These are phyloP conservation scores for Fusarium sp. DNA, from an alignment of 2,329 filamentous ascomycete genomes.

Conservation along the genomic window DNA sequence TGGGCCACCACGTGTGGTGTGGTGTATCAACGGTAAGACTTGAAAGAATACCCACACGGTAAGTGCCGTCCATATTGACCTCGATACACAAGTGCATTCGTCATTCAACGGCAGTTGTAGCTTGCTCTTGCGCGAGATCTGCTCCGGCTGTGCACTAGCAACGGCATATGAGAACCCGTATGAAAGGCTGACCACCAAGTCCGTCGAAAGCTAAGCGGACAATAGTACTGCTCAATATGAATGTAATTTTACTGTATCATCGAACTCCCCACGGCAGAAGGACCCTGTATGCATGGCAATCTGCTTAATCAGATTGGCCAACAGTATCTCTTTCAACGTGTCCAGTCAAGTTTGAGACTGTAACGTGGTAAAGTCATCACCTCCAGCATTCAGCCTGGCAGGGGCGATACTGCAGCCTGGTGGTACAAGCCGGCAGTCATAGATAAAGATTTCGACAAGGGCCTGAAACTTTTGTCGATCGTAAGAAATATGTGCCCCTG, in stretches of 20 bases:
- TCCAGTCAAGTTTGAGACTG: slow-evolving; percentile 3
- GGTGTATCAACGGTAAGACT: slow-evolving; percentile 19
- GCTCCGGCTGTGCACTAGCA: not conserved
- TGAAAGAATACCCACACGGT: slow-evolving; percentile 3
- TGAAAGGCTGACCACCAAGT: not conserved
- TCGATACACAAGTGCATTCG: not conserved
- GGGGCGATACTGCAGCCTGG: not conserved
- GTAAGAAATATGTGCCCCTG: slow-evolving; percentile 8
- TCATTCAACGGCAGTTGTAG: slow-evolving; percentile 1
- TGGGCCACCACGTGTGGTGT: slow-evolving; percentile 10
- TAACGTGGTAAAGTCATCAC: not conserved
- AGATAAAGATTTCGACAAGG: slow-evolving; percentile 17
- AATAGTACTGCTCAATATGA: not conserved
- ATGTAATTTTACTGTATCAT: not conserved
- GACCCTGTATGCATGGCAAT: slow-evolving; percentile 1
- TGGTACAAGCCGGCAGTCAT: slow-evolving; percentile 16
- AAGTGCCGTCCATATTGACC: not conserved
- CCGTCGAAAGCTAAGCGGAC: not conserved
- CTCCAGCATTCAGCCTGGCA: not conserved
- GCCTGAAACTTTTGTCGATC: slow-evolving; percentile 8
- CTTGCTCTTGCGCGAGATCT: not conserved
- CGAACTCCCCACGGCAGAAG: not conserved
- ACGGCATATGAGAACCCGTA: not conserved
- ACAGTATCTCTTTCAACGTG: not conserved
- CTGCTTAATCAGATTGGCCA: not conserved